Conservation (phyloP, 2,329 filamentous ascomycete species). For the Orbilia brochopaga region DNA sequence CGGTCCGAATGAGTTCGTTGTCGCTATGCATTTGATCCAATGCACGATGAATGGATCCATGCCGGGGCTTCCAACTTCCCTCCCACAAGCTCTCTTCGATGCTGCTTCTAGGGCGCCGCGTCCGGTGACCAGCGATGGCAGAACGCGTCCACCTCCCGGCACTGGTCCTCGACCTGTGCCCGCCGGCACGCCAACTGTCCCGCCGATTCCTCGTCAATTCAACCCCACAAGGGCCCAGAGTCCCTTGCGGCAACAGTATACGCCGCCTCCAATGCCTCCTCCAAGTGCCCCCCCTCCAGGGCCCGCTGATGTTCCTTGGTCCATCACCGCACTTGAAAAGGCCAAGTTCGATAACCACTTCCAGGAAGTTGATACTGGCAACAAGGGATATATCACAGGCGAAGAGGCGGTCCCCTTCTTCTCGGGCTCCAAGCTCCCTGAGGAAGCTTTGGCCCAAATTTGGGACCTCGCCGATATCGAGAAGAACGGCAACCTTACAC, state of each 20-base stretch:
- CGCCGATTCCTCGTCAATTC: slow-evolving; percentile 80
- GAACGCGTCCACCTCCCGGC: slow-evolving; percentile 59
- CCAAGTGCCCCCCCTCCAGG: slow-evolving; percentile 58
- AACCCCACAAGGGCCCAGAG: slow-evolving; percentile 67
- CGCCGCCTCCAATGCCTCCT: slow-evolving; percentile 61
- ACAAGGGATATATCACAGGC: slow-evolving; percentile 83
- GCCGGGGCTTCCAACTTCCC: slow-evolving; percentile 75
- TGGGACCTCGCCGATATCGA: slow-evolving; percentile 97
- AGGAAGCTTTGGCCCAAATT: slow-evolving; percentile 88
- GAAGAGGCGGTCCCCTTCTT: slow-evolving; percentile 95
- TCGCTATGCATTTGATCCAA: slow-evolving; percentile 95
- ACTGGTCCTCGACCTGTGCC: slow-evolving; percentile 63
- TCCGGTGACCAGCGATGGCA: slow-evolving; percentile 57
- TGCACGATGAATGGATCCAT: slow-evolving; percentile 86
- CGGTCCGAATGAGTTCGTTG: slow-evolving; percentile 89
- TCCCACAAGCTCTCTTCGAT: slow-evolving; percentile 87
- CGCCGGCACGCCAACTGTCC: slow-evolving; percentile 62
- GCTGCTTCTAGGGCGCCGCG: slow-evolving; percentile 76
- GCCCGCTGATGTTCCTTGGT: slow-evolving; percentile 71
- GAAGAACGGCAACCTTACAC: slow-evolving; percentile 80
- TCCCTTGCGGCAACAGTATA: slow-evolving; percentile 65
- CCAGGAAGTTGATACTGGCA: slow-evolving; percentile 77
- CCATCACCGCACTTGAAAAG: slow-evolving; percentile 83
- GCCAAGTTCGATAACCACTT: slow-evolving; percentile 86
- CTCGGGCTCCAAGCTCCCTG: slow-evolving; percentile 85